A percentile compares a stretch with the other conserved stretches of the same genome.
Conservation (phyloP, 345 rosid genomes). For the Arabis hirsuta region DNA sequence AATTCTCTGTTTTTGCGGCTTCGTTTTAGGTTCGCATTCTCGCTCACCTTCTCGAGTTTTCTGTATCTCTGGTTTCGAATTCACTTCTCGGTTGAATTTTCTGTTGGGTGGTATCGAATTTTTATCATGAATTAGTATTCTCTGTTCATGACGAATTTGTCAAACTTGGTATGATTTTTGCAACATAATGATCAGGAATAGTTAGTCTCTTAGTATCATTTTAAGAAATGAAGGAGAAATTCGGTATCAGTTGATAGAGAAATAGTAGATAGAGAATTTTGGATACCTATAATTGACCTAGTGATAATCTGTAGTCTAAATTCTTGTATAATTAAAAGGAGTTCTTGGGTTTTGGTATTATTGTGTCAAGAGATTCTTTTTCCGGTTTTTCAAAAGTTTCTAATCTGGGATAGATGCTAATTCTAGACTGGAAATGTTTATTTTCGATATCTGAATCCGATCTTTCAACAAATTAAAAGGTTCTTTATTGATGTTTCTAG, state of each 20-base stretch:
- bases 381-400: too few relatives aligned
- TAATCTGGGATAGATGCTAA: too few relatives aligned
- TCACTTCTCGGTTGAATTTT: slow-evolving; percentile 10
- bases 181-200: slow-evolving; percentile 5
- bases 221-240: neutral
- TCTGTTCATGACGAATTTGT: neutral
- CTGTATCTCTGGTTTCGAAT: neutral
- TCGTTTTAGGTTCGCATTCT: slow-evolving; percentile 37
- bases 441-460: too few relatives aligned
- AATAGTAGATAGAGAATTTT: neutral
- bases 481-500: too few relatives aligned
- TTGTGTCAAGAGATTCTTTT: too few relatives aligned
- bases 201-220: neutral
- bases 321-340: too few relatives aligned
- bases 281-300: too few relatives aligned
- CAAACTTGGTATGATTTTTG: slow-evolving; percentile 4
- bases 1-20: neutral
- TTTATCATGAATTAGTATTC: neutral
- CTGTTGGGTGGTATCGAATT: neutral
- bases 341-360: too few relatives aligned
- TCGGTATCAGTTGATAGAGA: neutral
- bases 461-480: too few relatives aligned
- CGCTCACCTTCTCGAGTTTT: neutral
- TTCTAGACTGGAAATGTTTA: too few relatives aligned
- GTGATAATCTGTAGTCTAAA: too few relatives aligned